Conservation (phyloP, 2,329 filamentous ascomycete species). For the Cryphonectria radicalis region DNA sequence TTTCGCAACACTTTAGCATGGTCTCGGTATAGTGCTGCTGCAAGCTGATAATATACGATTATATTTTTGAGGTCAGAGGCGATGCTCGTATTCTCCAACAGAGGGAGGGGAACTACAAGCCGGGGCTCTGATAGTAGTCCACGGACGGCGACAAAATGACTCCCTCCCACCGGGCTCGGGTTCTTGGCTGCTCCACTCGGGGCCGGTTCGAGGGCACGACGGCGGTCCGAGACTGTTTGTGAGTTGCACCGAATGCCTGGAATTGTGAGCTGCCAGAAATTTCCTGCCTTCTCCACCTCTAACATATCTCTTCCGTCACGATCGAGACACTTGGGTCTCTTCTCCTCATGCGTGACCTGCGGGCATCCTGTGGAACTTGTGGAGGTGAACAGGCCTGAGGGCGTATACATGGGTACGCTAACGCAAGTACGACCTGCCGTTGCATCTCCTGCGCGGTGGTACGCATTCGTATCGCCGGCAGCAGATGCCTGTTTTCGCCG, state of each 20-base stretch:
- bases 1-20: background rate
- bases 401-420: background rate
- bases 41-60: background rate
- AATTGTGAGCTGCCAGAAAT: no score
- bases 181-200: background rate
- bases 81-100: background rate
- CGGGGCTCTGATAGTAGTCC: background rate
- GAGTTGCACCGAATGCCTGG: background rate
- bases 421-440: background rate
- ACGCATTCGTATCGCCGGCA: background rate
- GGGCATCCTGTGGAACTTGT: no score
- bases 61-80: background rate
- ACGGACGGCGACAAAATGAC: background rate
- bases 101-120: background rate
- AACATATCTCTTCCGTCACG: no score
- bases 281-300: no score
- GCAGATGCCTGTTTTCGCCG: background rate
- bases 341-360: no score
- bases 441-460: background rate
- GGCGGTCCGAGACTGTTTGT: background rate
- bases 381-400: background rate
- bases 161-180: background rate
- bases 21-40: background rate
- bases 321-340: no score
- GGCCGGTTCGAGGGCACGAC: background rate